phyloP scores from a whole-genome alignment of 208 protist species.

The Crithidia brevicula region DNA sequence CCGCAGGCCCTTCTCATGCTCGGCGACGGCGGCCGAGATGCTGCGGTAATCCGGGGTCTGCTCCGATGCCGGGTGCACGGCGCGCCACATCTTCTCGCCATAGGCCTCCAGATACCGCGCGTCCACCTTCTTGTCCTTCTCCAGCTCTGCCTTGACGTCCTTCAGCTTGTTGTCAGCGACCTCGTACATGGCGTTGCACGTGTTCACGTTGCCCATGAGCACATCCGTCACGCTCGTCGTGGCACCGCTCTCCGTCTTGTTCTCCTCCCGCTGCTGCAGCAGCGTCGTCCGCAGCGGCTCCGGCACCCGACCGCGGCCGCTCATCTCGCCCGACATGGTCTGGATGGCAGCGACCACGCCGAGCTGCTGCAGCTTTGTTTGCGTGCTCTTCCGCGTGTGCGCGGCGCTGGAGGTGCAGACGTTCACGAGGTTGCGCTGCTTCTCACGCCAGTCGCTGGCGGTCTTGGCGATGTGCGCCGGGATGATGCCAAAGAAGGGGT shows the following conservation, averaged over 20 bases:
- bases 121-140: slow-evolving; percentile 59
- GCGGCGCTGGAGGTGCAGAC: slow-evolving; percentile 45
- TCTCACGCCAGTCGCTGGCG: slow-evolving; percentile 61
- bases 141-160: slow-evolving; percentile 59
- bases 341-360: slow-evolving; percentile 66
- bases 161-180: slow-evolving; percentile 51
- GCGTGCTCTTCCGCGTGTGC: slow-evolving; percentile 36
- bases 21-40: slow-evolving; percentile 50
- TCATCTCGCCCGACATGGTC: slow-evolving; percentile 57
- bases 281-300: slow-evolving; percentile 65
- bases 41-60: slow-evolving; percentile 61
- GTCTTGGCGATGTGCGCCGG: slow-evolving; percentile 70
- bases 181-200: slow-evolving; percentile 61
- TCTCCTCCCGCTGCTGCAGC: slow-evolving; percentile 52
- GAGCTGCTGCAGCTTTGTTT: slow-evolving; percentile 52
- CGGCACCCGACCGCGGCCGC: slow-evolving; percentile 58
- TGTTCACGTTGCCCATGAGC: slow-evolving; percentile 55
- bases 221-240: slow-evolving; percentile 39
- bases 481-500: slow-evolving; percentile 91
- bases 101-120: slow-evolving; percentile 57
- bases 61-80: slow-evolving; percentile 40
- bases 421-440: slow-evolving; percentile 55
- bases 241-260: slow-evolving; percentile 37
- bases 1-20: slow-evolving; percentile 59
- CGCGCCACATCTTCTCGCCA: slow-evolving; percentile 82